Conservation (phyloP, 345 rosid species). For the Populus davidiana region DNA sequence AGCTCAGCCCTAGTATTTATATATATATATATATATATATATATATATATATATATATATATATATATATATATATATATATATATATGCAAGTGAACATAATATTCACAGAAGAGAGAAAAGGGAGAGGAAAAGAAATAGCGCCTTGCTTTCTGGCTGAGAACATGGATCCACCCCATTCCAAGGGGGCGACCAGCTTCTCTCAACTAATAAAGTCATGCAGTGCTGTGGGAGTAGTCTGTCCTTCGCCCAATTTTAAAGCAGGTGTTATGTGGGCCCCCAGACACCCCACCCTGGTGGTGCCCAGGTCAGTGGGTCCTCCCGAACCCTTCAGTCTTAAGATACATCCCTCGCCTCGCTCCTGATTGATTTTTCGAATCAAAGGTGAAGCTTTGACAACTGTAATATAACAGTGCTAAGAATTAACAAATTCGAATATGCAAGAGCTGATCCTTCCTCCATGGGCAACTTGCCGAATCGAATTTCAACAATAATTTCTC, state of each 20-base stretch:
- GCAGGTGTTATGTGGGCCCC: constrained; percentile 15
- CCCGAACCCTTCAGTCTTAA: background rate
- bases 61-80: too few relatives aligned
- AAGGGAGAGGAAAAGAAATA: background rate
- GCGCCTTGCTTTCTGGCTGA: background rate
- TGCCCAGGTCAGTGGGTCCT: constrained; percentile 27
- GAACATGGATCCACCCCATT: constrained; percentile 56
- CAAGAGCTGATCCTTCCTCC: background rate
- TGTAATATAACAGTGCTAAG: background rate
- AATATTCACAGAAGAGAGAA: background rate
- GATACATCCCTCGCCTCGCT: constrained; percentile 15
- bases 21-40: too few relatives aligned
- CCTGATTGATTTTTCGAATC: constrained; percentile 35
- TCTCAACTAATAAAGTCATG: constrained; percentile 54
- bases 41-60: too few relatives aligned
- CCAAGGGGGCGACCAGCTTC: constrained; percentile 24
- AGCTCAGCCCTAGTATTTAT: too few relatives aligned
- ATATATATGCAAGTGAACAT: background rate
- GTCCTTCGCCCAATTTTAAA: constrained; percentile 21
- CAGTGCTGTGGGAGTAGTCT: constrained; percentile 27
- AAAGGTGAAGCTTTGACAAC: constrained; percentile 4
- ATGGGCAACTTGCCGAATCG: background rate
- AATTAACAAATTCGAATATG: background rate
- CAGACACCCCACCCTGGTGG: constrained; percentile 4
- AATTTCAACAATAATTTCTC: background rate